Conservation (phyloP, 2,329 filamentous ascomycete species). For the Ophiostoma ulmi region DNA sequence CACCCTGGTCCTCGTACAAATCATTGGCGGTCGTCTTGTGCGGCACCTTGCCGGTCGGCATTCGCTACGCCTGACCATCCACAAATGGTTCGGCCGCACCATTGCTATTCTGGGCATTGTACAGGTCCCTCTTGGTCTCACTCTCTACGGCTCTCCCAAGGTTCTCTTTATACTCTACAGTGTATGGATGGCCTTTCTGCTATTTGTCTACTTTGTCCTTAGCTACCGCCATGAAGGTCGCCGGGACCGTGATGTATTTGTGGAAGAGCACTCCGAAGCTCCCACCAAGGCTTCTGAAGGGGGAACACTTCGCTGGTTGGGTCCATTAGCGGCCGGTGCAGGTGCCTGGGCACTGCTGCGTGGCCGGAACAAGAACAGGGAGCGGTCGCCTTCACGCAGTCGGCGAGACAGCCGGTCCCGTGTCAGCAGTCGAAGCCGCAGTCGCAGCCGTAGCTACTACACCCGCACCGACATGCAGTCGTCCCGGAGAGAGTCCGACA, state of each 20-base stretch:
- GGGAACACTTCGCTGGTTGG: conserved; percentile 43
- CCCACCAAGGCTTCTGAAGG: conserved; percentile 37
- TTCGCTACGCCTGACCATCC: conserved; percentile 58
- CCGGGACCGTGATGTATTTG: conserved; percentile 46
- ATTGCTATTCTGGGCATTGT: conserved; percentile 76
- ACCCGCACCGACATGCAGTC: conserved; percentile 46
- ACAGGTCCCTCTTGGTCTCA: conserved; percentile 83
- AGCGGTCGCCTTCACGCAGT: conserved; percentile 31
- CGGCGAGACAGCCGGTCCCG: conserved; percentile 36
- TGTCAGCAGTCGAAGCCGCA: conserved; percentile 34
- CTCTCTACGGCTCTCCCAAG: conserved; percentile 85
- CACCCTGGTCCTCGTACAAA: conserved; percentile 64
- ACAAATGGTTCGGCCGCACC: conserved; percentile 79
- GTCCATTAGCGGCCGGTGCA: conserved; percentile 49
- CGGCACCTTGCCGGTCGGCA: conserved; percentile 46
- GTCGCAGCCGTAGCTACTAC: conserved; percentile 32
- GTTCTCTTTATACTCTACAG: conserved; percentile 81
- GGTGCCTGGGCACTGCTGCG: conserved; percentile 45
- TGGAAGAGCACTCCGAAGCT: conserved; percentile 53
- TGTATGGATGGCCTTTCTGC: conserved; percentile 66
- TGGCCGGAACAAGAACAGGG: conserved; percentile 37
- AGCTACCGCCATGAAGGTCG: conserved; percentile 61
- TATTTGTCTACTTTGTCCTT: conserved; percentile 74
- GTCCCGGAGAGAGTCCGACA: conserved; percentile 51
- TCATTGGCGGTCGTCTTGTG: conserved; percentile 63